Evolutionary conservation across 2,329 filamentous ascomycete species (phyloP).

Genomic region (Talaromyces funiculosus): DNA sequence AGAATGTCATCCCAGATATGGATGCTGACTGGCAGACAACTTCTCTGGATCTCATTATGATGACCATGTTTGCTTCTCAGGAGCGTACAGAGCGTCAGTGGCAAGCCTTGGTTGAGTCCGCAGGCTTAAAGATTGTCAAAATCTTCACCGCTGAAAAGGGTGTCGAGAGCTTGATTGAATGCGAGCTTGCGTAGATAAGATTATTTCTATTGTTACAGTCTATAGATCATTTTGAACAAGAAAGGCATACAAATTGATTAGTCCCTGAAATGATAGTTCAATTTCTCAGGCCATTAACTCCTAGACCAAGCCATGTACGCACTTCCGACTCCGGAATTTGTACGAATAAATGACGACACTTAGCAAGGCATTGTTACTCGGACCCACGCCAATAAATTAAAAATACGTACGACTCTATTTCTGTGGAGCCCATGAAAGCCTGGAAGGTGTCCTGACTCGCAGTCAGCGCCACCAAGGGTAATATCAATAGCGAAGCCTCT

Average conservation of each 20-base stretch:
- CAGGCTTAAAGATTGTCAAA: constrained; percentile 24
- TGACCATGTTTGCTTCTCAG: constrained; percentile 11
- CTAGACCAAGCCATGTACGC: neutral
- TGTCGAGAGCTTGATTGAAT: constrained; percentile 15
- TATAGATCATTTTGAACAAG: neutral
- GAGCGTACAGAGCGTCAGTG: constrained; percentile 13
- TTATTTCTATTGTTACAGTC: neutral
- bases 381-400: neutral
- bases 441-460: too few species aligned
- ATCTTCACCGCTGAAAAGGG: constrained; percentile 16
- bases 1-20: constrained; percentile 25
- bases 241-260: neutral
- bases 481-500: neutral
- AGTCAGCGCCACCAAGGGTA: neutral
- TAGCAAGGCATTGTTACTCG: neutral
- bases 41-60: constrained; percentile 14
- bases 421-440: neutral
- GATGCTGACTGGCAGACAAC: constrained; percentile 37
- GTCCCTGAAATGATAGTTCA: too few species aligned
- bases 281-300: neutral
- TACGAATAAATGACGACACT: neutral
- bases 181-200: constrained; percentile 9
- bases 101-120: constrained; percentile 13
- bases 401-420: neutral
- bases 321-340: too few species aligned